Base-by-base conservation (phyloP, 2,329 filamentous ascomycete genomes). In the Teratosphaeria viscida region DNA sequence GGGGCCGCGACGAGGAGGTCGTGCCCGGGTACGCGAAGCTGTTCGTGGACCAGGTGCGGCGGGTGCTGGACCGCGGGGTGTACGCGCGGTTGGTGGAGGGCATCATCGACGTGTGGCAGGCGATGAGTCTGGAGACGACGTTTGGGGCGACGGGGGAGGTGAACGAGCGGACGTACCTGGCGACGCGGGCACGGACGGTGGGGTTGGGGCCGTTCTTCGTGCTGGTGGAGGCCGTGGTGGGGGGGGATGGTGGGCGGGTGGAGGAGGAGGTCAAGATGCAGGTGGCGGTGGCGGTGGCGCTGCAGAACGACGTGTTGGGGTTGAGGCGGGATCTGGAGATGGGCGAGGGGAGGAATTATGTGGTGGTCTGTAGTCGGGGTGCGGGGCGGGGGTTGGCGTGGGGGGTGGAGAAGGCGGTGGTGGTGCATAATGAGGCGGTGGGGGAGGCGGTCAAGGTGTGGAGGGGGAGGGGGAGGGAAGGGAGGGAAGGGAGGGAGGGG, bases 191-290 rank as follows among this genome's bases (percentile, higher is more conserved):
- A 1, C 58, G 49, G 10, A 57, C 58, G 3, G 35, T 60, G 8
- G 55, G 59, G 8, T 23, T 60, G 4, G 7, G 19, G 7, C 59
- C 59, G 10, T 60, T 60, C 39, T 57, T 60, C 43, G 16, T 23
- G 19, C 26, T 53, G 19, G 54, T 47, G 37, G 57, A 27, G 29
- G 29, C 29, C 7, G 29, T 7, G 29, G 29, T 7, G 29, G 29
- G 29, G 29, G 29, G 4, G 2, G 29, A 32, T 32, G 29, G 7
- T 7, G 29, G 29, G 29, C 7, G 4, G 29, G 29, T 5, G 29
- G 29, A 32, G 29, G 54, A 32, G 27, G 34, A 32, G 4, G 14
- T 55, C 11, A 23, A 55, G 19, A 37, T 10, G 10, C 8, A 11
- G 4, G 19, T 55, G 14, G 14, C 54, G 27, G 8, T 35, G 12